Evolutionary conservation across 441 rosid species (phyloP).

Genomic region (Francoa sonchifolia): DNA sequence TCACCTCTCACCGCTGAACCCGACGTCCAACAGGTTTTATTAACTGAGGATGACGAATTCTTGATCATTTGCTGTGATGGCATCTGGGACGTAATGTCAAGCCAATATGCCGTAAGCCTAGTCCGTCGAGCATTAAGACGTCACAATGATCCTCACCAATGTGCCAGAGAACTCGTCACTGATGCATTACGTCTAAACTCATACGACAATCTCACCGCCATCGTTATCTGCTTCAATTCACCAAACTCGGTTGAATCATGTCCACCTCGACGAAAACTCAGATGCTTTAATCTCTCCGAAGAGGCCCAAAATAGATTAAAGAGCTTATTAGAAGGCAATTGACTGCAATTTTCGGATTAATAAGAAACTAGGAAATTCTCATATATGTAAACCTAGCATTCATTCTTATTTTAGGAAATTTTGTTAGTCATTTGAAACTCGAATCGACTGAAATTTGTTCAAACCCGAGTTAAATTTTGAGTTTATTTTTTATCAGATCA

Average conservation of each 20-base stretch:
- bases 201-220: conserved; percentile 50
- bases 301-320: conserved; percentile 52
- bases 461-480: too few species aligned
- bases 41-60: conserved; percentile 72
- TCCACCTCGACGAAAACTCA: conserved; percentile 39
- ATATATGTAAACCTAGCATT: background rate
- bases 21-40: conserved; percentile 33
- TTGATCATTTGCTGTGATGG: conserved; percentile 75
- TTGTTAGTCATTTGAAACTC: too few species aligned
- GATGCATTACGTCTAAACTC: conserved; percentile 55
- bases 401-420: background rate
- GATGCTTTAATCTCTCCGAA: conserved; percentile 42
- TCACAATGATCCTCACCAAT: conserved; percentile 50
- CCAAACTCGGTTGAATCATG: conserved; percentile 19
- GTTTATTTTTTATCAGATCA: too few species aligned
- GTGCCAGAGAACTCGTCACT: conserved; percentile 56
- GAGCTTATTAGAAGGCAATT: conserved; percentile 55
- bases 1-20: conserved; percentile 77
- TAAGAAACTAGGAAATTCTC: background rate
- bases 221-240: conserved; percentile 46
- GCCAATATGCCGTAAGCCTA: conserved; percentile 57
- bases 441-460: too few species aligned
- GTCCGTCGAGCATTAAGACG: conserved; percentile 51
- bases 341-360: too few species aligned
- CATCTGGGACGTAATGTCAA: conserved; percentile 65